Evolutionary conservation across 352 stramenopile genomes (phyloP), one percentile per base, ranked within the genome.

Genomic region (Poterioochromonas sp.): DNA sequence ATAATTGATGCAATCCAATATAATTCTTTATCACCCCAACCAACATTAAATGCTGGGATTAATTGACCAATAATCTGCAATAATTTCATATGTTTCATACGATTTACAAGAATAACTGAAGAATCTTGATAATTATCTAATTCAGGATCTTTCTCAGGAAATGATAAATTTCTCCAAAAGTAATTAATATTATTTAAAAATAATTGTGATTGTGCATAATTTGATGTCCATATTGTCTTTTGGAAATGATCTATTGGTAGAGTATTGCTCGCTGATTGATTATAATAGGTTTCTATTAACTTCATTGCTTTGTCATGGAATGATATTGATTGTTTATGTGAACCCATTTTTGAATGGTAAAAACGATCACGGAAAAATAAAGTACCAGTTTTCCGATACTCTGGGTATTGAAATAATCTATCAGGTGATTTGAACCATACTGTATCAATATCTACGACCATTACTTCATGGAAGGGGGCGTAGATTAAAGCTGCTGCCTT

Each of bases 291-390:
- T 58, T 58, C 15, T 26, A 58, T 58, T 15, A 58, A 58, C 15
- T 58, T 58, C 47, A 26, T 15, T 26, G 26, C 11, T 68, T 32
- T 11, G 12, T 68, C 29, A 39, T 35, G 58, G 26, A 35, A 68
- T 32, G 12, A 15, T 68, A 15, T 32, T 39, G 26, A 32, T 39
- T 68, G 15, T 5, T 68, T 39, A 20, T 68, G 58, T 32, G 15
- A n/a, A 22, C 11, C 11, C 11, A 11, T 22, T 22, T n/a, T n/a
- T n/a, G n/a, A n/a, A n/a, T n/a, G n/a, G n/a, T n/a, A n/a, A 43
- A 73, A 51, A 60, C 65, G 65, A 74, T 74, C 65, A 34, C 65
- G 65, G 53, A 74, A 53, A 35, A 37, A 74, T 22, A 74, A n/a
- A 26, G 65, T 37, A 58, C 65, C 65, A 39, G 65, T 41, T 22